Percentiles rank a stretch among this genome's conserved stretches.
These are phyloP conservation scores for Collybiopsis confluens DNA, from an alignment of 768 basidiomycete species.

Conservation along the genomic window DNA sequence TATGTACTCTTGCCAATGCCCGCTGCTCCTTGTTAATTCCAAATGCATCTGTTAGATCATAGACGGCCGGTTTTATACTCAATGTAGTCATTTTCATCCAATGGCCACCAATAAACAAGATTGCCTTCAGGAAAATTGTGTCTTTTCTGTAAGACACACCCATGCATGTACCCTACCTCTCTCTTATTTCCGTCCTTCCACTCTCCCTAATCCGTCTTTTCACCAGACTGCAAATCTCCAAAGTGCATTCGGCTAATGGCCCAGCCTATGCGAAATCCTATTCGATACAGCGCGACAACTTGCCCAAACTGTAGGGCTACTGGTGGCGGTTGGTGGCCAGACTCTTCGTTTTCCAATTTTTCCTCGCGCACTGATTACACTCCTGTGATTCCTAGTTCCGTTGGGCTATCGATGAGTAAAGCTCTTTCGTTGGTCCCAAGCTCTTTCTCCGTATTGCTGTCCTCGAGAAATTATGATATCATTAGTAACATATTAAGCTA, in stretches of 20 bases:
- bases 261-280: slow-evolving; percentile 64
- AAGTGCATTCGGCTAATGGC: slow-evolving; percentile 64
- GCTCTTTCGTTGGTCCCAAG: background rate
- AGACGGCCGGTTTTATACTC: slow-evolving; percentile 69
- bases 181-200: background rate
- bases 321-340: slow-evolving; percentile 15
- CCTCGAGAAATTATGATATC: background rate
- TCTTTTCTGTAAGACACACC: slow-evolving; percentile 65
- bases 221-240: slow-evolving; percentile 49
- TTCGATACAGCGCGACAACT: slow-evolving; percentile 56
- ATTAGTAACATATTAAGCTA: too few species aligned
- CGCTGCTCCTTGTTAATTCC: slow-evolving; percentile 1
- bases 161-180: slow-evolving; percentile 44
- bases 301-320: slow-evolving; percentile 38
- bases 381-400: background rate
- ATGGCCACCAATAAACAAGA: slow-evolving; percentile 70
- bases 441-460: background rate
- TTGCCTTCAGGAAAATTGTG: slow-evolving; percentile 57
- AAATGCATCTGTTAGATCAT: slow-evolving; percentile 49
- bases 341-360: background rate
- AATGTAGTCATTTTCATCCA: slow-evolving; percentile 67
- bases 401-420: slow-evolving; percentile 1
- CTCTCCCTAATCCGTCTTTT: background rate
- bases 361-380: background rate
- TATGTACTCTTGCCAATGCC: slow-evolving; percentile 27